Conservation (phyloP, 257 asterid species). For the Przewalskia tangutica region DNA sequence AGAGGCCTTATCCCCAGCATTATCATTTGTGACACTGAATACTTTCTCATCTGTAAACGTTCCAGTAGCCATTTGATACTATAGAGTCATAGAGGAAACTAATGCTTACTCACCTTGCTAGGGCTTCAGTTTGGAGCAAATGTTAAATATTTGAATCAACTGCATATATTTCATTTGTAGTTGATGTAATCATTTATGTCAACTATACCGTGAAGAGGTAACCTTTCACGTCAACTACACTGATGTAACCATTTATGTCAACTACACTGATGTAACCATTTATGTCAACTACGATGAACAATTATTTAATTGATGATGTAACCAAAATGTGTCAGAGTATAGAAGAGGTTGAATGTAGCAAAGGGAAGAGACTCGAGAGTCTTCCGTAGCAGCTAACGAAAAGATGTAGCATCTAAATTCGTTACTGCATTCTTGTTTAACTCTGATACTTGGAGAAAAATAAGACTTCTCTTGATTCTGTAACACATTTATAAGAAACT, state of each 20-base stretch:
- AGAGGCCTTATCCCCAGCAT: background rate
- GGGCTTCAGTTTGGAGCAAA: background rate
- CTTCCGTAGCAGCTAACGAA: background rate
- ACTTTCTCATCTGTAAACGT: background rate
- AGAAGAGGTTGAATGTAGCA: background rate
- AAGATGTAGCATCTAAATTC: background rate
- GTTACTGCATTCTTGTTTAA: background rate
- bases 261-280: background rate
- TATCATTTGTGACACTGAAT: background rate
- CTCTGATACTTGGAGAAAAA: background rate
- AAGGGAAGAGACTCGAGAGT: background rate
- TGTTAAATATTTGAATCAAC: background rate
- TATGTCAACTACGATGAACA: background rate
- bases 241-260: background rate
- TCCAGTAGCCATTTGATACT: background rate
- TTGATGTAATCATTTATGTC: background rate
- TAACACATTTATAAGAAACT: background rate
- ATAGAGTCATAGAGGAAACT: background rate
- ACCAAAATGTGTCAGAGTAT: background rate
- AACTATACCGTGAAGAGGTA: background rate
- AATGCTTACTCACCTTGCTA: background rate
- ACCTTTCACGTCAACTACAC: background rate
- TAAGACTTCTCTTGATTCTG: background rate
- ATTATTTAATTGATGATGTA: background rate
- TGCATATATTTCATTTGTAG: background rate